Evolutionary conservation across 2,329 filamentous ascomycete genomes (phyloP), one percentile per base, ranked within the genome.

Genomic region (Alternaria sp.): DNA sequence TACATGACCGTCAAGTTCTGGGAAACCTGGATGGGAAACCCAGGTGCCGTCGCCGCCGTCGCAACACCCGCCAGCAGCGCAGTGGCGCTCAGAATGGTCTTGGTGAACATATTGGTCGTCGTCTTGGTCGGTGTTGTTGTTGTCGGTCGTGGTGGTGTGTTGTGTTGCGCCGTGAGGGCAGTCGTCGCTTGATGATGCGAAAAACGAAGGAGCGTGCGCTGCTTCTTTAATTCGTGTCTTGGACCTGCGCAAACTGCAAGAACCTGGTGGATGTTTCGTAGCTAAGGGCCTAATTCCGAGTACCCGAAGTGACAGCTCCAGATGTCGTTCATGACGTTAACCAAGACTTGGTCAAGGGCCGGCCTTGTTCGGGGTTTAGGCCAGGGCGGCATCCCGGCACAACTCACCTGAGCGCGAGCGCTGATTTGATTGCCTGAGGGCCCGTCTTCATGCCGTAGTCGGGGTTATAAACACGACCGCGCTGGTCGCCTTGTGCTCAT

Each of bases 1-100:
- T 71, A 79, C 3, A 63, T 64, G 4, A 78, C 65, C 7, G 62
- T 66, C 20, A 79, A 57, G 20, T 59, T 43, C 9, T 57, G 11
- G n/a, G 51, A 55, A 8, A 61, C 68, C 52, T 58, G 45, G 10
- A 77, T 49, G 5, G 74, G 71, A 45, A 78, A 77, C n/a, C 71
- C 72, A 8, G 75, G 75, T 30, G 72, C 74, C 1, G 67, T 62
- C 30, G 70, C 65, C 40, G 73, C 73, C 12, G n/a, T 57, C 20
- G 52, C 68, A n/a, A 57, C 43, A 32, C 59, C 53, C 25, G 63
- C 60, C 10, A 70, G 28, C 25, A 70, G 53, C 36, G 65, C 62
- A 28, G 65, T 64, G n/a, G 43, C 27, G 36, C 61, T 59, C 44
- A 67, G 32, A 9, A 59, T 45, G 6, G 54, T 66, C 32, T 64